Evolutionary conservation across 1,284 basidiomycete species (phyloP).

Genomic region (Stygiomarasmius scandens): DNA sequence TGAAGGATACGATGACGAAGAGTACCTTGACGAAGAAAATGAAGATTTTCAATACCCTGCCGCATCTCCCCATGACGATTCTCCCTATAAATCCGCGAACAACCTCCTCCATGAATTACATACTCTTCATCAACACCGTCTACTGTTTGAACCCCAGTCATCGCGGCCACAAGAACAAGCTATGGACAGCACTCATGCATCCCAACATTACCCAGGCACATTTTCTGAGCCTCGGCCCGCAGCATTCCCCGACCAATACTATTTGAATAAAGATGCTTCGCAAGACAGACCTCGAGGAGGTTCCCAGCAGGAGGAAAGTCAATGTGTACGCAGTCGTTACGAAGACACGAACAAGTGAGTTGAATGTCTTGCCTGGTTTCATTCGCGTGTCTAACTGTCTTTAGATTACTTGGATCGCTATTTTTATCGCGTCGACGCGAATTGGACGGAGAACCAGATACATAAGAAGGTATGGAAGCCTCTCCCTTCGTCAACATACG

Average conservation of each 20-base stretch:
- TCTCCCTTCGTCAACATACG: too few relatives aligned
- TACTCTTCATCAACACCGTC: constrained; percentile 62
- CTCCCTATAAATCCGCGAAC: constrained; percentile 59
- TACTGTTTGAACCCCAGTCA: constrained; percentile 40
- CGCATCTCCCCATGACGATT: constrained; percentile 10
- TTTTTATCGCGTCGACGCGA: constrained; percentile 64
- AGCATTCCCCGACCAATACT: too few relatives aligned
- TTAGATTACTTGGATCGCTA: constrained; percentile 55
- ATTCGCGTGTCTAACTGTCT: constrained; percentile 6
- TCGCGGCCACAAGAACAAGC: constrained; percentile 8
- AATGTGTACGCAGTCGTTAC: constrained; percentile 58
- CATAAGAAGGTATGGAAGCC: too few relatives aligned
- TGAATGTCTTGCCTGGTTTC: background rate
- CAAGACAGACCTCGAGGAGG: background rate
- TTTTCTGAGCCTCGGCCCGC: too few relatives aligned
- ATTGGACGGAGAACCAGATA: constrained; percentile 27
- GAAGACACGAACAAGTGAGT: constrained; percentile 64
- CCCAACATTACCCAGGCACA: too few relatives aligned
- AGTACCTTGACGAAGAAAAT: constrained; percentile 29
- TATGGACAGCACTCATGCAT: background rate
- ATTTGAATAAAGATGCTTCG: too few relatives aligned
- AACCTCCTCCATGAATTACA: constrained; percentile 68
- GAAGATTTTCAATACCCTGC: background rate
- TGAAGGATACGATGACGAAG: constrained; percentile 39
- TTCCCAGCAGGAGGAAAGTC: constrained; percentile 32